These are phyloP conservation scores for Yamadazyma blattariae DNA, from an alignment of 1,139 yeast genomes.

Conservation along the genomic window DNA sequence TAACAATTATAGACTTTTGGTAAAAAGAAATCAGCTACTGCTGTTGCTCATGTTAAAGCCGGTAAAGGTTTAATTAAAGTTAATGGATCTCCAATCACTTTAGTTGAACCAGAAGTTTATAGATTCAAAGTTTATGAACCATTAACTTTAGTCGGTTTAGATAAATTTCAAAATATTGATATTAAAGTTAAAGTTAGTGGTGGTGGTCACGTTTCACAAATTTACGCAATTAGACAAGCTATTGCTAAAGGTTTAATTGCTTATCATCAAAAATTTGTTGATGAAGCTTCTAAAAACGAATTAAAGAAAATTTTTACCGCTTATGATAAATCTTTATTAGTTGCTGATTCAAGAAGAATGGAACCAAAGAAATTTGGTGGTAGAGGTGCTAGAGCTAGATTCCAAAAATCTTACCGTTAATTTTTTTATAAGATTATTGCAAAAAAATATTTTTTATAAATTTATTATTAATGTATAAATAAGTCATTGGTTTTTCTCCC, in stretches of 20 bases:
- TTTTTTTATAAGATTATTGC: slow-evolving; percentile 5
- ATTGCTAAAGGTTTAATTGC: slow-evolving; percentile 99
- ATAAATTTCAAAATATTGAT: slow-evolving; percentile 97
- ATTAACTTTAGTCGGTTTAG: slow-evolving; percentile 95
- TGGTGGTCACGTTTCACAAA: slow-evolving; percentile 99
- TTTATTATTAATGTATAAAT: slow-evolving; percentile 7
- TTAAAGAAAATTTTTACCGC: slow-evolving; percentile 96
- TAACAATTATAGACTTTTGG: slow-evolving; percentile 82
- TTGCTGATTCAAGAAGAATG: slow-evolving; percentile 99
- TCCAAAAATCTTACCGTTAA: slow-evolving; percentile 99
- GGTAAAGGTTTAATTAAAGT: slow-evolving; percentile 99
- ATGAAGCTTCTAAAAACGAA: slow-evolving; percentile 99
- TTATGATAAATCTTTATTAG: slow-evolving; percentile 99
- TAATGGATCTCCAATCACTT: slow-evolving; percentile 98
- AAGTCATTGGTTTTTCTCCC: slow-evolving; percentile 7
- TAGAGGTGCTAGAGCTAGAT: slow-evolving; percentile 99
- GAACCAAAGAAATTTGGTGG: slow-evolving; percentile 99
- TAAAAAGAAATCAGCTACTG: slow-evolving; percentile 99
- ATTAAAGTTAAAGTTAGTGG: slow-evolving; percentile 99
- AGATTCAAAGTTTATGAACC: slow-evolving; percentile 99
- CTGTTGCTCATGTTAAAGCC: slow-evolving; percentile 99
- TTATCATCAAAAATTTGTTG: slow-evolving; percentile 98
- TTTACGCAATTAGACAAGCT: slow-evolving; percentile 99
- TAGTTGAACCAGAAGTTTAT: slow-evolving; percentile 98
- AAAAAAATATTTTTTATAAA: slow-evolving; percentile 2